Conservation (phyloP, 768 basidiomycete species). For the Tulasnella sp. region DNA sequence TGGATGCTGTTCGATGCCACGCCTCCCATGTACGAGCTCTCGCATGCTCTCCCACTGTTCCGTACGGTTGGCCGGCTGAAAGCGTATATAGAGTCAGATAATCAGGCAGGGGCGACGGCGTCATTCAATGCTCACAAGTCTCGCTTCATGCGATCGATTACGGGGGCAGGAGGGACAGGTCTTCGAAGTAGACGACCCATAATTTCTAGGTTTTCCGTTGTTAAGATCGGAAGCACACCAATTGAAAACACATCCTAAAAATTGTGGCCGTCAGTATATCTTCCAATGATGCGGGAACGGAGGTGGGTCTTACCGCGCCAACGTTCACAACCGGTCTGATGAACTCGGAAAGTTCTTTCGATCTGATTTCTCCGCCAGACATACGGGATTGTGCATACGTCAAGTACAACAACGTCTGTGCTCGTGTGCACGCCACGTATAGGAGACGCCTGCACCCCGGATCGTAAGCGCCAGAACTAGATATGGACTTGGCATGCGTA, state of each 20-base stretch:
- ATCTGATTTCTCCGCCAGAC: conserved; percentile 30
- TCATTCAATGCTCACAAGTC: too few species aligned
- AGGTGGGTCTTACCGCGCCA: conserved; percentile 31
- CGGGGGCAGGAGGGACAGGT: background rate
- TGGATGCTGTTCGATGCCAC: too few species aligned
- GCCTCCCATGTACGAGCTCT: too few species aligned
- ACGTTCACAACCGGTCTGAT: conserved; percentile 36
- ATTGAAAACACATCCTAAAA: conserved; percentile 34
- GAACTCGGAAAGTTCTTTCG: conserved; percentile 44
- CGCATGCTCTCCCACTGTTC: too few species aligned
- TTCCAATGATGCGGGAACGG: conserved; percentile 23
- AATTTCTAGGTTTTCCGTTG: conserved; percentile 34
- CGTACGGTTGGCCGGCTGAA: too few species aligned
- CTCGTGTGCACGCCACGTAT: conserved; percentile 84
- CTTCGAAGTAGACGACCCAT: conserved; percentile 48
- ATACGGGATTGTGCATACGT: conserved; percentile 40
- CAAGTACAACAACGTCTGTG: conserved; percentile 59
- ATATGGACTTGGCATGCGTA: conserved; percentile 24
- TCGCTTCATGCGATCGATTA: too few species aligned
- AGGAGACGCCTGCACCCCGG: conserved; percentile 54
- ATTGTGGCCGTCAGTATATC: background rate
- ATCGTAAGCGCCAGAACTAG: background rate
- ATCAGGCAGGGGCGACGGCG: too few species aligned
- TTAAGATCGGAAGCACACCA: conserved; percentile 36
- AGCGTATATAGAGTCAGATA: too few species aligned